A percentile compares a stretch with the other conserved stretches of the same genome.
Conservation (phyloP, 805 yeast species). For the Saturnispora sanitii region DNA sequence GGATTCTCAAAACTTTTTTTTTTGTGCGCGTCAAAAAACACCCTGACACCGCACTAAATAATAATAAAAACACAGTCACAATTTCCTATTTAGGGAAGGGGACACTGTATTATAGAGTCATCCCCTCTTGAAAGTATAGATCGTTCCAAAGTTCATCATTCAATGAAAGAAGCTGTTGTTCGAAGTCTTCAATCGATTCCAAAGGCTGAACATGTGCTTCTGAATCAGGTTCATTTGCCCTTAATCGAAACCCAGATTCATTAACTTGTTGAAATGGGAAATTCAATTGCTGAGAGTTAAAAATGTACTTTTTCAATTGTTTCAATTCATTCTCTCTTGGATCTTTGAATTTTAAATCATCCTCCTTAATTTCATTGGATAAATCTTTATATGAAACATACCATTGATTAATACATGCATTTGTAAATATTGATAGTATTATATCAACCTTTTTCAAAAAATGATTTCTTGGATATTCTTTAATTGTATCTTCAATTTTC, state of each 20-base stretch:
- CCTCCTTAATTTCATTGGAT: slow-evolving; percentile 9
- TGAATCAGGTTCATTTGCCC: not conserved
- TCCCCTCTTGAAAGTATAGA: slow-evolving; percentile 25
- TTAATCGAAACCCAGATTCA: not conserved
- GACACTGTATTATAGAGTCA: not conserved
- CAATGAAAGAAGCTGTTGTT: slow-evolving; percentile 38
- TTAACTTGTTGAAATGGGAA: not conserved
- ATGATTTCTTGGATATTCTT: slow-evolving; percentile 36
- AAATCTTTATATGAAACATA: slow-evolving; percentile 16
- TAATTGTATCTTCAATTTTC: slow-evolving; percentile 22
- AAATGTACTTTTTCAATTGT: not conserved
- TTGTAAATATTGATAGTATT: slow-evolving; percentile 48
- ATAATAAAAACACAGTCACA: slow-evolving; percentile 15
- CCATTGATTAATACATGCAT: slow-evolving; percentile 51
- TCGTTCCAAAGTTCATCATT: slow-evolving; percentile 72
- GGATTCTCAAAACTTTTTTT: not conserved
- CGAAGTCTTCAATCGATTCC: slow-evolving; percentile 1
- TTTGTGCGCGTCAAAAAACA: slow-evolving; percentile 2
- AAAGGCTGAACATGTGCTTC: not conserved
- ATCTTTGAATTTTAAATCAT: slow-evolving; percentile 1
- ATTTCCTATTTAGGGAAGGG: not conserved
- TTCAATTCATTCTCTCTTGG: slow-evolving; percentile 4
- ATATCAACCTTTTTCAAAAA: slow-evolving; percentile 44
- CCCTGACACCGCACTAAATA: slow-evolving; percentile 11
- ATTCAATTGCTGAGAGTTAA: not conserved